A percentile compares a stretch with the other conserved stretches of the same genome.
These are phyloP conservation scores for Meredithiella fracta DNA, from an alignment of 2,329 filamentous ascomycete species.

Conservation along the genomic window DNA sequence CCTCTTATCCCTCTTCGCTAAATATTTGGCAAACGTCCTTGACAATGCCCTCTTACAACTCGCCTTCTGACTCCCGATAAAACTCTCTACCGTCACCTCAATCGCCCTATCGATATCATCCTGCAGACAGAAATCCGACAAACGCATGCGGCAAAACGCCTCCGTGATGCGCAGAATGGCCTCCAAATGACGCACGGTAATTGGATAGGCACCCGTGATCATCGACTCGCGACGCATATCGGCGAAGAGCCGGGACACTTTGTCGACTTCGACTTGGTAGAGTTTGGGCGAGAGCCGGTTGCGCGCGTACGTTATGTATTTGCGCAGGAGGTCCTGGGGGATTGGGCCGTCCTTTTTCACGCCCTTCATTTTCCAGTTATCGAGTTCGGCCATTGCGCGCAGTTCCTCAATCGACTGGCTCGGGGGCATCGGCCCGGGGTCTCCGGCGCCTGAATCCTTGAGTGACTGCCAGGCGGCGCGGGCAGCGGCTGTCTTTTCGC, in stretches of 20 bases:
- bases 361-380: constrained; percentile 20
- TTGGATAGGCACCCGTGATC: constrained; percentile 90
- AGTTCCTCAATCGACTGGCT: constrained; percentile 30
- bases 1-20: constrained; percentile 29
- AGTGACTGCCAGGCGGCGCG: constrained; percentile 5
- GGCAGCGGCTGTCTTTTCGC: constrained; percentile 8
- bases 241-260: constrained; percentile 81
- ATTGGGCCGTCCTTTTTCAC: constrained; percentile 49
- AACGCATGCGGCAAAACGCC: constrained; percentile 89
- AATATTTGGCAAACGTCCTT: constrained; percentile 91
- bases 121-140: constrained; percentile 85
- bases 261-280: constrained; percentile 96
- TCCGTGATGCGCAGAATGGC: constrained; percentile 93
- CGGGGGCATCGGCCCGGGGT: constrained; percentile 8
- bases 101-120: constrained; percentile 94
- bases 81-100: constrained; percentile 88
- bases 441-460: constrained; percentile 1
- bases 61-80: constrained; percentile 90
- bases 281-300: constrained; percentile 82
- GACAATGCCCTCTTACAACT: constrained; percentile 94
- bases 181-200: constrained; percentile 94
- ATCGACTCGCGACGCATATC: constrained; percentile 90
- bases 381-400: constrained; percentile 17
- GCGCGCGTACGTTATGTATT: constrained; percentile 91
- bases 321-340: constrained; percentile 75